Evolutionary conservation across 2,329 filamentous ascomycete genomes (phyloP).

Genomic region (Chaetomium globosum): DNA sequence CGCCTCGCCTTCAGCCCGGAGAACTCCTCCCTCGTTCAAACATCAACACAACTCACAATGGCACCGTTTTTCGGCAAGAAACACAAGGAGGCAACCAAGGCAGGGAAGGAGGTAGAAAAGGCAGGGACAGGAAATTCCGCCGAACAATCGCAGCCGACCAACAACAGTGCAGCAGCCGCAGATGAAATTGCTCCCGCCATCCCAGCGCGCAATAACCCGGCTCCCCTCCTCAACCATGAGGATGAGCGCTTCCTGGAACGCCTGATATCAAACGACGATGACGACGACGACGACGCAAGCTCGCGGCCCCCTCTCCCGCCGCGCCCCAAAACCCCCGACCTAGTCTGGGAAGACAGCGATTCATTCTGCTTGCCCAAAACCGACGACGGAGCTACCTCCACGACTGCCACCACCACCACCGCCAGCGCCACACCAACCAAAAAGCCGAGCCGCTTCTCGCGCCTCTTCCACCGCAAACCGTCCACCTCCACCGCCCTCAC

Average conservation of each 20-base stretch:
- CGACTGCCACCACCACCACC: constrained; percentile 37
- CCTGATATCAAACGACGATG: constrained; percentile 48
- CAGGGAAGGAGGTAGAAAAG: constrained; percentile 36
- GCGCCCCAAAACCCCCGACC: constrained; percentile 53
- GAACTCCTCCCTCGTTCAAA: background rate
- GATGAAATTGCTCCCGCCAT: background rate
- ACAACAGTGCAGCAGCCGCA: background rate
- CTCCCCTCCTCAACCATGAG: constrained; percentile 56
- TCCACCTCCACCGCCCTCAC: constrained; percentile 38
- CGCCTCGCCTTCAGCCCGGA: background rate
- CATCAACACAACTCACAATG: constrained; percentile 15
- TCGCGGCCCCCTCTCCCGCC: constrained; percentile 59
- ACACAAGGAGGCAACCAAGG: constrained; percentile 53
- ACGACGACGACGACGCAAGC: constrained; percentile 46
- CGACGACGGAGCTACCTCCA: constrained; percentile 36
- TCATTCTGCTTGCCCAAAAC: constrained; percentile 39
- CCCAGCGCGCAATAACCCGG: background rate
- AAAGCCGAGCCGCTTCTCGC: constrained; percentile 47
- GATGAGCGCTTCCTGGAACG: constrained; percentile 62
- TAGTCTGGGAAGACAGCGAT: constrained; percentile 52
- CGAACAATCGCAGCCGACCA: constrained; percentile 32
- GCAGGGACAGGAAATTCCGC: constrained; percentile 45
- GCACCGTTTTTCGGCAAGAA: constrained; percentile 53
- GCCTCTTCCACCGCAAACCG: constrained; percentile 41
- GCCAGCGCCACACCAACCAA: constrained; percentile 39